phyloP scores from a whole-genome alignment of 129 eudicot genomes.

The Solidago caesia region DNA sequence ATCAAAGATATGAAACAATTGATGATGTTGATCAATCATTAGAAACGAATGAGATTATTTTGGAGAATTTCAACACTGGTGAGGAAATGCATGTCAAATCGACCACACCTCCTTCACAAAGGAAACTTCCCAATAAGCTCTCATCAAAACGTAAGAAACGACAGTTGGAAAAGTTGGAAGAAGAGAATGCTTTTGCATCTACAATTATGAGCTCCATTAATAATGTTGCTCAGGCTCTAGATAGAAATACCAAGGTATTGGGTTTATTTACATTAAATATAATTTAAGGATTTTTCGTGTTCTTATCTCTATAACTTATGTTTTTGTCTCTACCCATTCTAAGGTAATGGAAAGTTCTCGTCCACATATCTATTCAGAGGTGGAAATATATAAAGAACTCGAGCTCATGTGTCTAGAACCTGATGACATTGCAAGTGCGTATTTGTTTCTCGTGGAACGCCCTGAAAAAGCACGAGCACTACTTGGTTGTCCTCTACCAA shows the following conservation, averaged over 20 bases:
- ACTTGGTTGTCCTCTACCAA: neutral
- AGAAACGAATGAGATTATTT: neutral
- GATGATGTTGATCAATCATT: neutral
- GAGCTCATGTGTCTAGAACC: neutral
- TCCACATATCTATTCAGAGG: neutral
- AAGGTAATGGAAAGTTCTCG: slow-evolving; percentile 15
- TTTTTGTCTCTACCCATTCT: neutral
- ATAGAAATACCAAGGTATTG: neutral
- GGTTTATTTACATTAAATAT: neutral
- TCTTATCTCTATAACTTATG: neutral
- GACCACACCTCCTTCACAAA: neutral
- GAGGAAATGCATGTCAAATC: neutral
- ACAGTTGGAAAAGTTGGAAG: neutral
- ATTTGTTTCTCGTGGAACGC: neutral
- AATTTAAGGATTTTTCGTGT: too few relatives aligned
- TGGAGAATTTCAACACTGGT: neutral
- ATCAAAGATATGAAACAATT: neutral
- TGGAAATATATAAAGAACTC: neutral
- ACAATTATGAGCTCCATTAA: neutral
- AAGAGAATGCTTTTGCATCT: neutral
- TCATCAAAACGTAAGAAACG: neutral
- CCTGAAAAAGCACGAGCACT: neutral
- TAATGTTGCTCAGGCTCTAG: neutral
- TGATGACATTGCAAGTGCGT: neutral
- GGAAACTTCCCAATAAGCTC: neutral